phyloP scores from a whole-genome alignment of 495 filamentous ascomycete genomes.

The Penicillium malachiteum region DNA sequence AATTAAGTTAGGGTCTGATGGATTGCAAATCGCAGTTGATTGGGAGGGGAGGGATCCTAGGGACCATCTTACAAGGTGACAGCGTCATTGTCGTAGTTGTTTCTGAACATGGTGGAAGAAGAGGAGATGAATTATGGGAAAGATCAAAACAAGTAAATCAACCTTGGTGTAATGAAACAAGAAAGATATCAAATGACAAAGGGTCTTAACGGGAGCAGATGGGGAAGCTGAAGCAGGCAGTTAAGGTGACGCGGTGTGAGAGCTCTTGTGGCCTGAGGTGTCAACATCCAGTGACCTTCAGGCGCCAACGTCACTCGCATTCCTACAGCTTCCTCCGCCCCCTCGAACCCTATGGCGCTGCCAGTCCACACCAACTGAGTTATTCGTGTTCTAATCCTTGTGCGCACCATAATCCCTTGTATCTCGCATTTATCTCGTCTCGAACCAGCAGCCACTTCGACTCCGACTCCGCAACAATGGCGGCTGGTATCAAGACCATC shows the following conservation, averaged over 20 bases:
- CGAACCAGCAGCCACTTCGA: slow-evolving; percentile 14
- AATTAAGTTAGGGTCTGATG: slow-evolving; percentile 19
- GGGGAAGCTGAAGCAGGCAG: slow-evolving; percentile 32
- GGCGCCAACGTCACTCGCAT: slow-evolving; percentile 39
- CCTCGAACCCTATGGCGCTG: slow-evolving; percentile 25
- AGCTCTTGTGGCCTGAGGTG: slow-evolving; percentile 42
- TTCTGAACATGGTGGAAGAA: slow-evolving; percentile 80
- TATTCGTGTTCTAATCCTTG: slow-evolving; percentile 6
- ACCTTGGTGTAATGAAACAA: slow-evolving; percentile 11
- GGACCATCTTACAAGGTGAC: slow-evolving; percentile 83
- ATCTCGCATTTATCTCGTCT: slow-evolving; percentile 1
- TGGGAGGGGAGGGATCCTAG: slow-evolving; percentile 12
- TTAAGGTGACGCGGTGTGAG: slow-evolving; percentile 35
- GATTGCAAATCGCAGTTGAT: slow-evolving; percentile 22
- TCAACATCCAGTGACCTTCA: slow-evolving; percentile 30
- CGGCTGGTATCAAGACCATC: slow-evolving; percentile 94
- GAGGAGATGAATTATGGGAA: slow-evolving; percentile 6
- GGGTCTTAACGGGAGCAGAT: slow-evolving; percentile 18
- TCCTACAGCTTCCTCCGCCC: slow-evolving; percentile 10
- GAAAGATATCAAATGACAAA: slow-evolving; percentile 19
- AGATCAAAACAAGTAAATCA: slow-evolving; percentile 3
- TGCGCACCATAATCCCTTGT: neutral
- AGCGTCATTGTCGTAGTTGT: slow-evolving; percentile 99
- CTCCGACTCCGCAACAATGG: slow-evolving; percentile 59
- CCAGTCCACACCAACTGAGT: slow-evolving; percentile 3